Evolutionary conservation across 148 eudicot species (phyloP).

Genomic region (Vaccinium corymbosum): DNA sequence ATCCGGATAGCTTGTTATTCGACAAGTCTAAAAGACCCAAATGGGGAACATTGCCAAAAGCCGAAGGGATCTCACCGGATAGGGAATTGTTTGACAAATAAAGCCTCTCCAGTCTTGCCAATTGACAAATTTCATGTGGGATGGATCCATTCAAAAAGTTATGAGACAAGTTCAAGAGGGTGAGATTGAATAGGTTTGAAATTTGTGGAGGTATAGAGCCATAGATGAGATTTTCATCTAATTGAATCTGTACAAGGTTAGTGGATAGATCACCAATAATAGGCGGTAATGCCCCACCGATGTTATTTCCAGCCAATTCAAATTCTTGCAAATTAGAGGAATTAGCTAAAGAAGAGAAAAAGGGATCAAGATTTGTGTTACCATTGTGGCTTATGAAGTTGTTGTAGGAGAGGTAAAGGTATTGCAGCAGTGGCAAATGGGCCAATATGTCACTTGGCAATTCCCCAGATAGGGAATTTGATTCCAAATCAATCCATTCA

Average conservation of each 20-base stretch:
- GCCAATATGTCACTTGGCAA: constrained; percentile 45
- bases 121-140: constrained; percentile 41
- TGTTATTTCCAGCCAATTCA: constrained; percentile 63
- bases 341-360: constrained; percentile 59
- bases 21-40: constrained; percentile 79
- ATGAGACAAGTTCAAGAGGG: constrained; percentile 67
- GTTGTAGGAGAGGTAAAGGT: constrained; percentile 67
- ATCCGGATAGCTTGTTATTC: constrained; percentile 55
- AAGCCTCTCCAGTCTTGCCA: constrained; percentile 63
- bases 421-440: constrained; percentile 47
- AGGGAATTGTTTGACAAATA: constrained; percentile 61
- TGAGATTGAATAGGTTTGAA: constrained; percentile 61
- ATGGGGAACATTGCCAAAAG: constrained; percentile 60
- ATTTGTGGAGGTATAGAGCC: constrained; percentile 72
- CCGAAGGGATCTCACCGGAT: constrained; percentile 55
- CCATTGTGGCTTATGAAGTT: constrained; percentile 59
- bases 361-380: constrained; percentile 59
- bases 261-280: constrained; percentile 54
- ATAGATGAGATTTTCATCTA: constrained; percentile 57
- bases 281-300: constrained; percentile 57
- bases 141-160: constrained; percentile 66
- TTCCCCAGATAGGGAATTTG: constrained; percentile 58
- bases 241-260: constrained; percentile 61
- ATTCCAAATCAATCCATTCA: constrained; percentile 70
- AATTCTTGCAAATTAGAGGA: constrained; percentile 75